These are phyloP conservation scores for Neurospora crassa DNA, from an alignment of 2,329 filamentous ascomycete genomes.

Conservation along the genomic window DNA sequence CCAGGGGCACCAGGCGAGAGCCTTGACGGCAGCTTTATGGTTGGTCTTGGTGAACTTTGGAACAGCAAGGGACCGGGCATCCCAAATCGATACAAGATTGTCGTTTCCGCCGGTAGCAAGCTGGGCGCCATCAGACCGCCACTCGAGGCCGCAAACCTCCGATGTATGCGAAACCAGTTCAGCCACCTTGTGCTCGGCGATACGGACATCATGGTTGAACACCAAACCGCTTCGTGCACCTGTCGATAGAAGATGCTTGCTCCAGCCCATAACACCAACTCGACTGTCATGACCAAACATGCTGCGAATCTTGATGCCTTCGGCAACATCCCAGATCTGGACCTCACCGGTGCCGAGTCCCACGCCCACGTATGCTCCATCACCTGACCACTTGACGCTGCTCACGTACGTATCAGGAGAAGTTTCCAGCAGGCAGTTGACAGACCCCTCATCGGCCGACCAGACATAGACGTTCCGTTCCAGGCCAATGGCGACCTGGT, in stretches of 20 bases:
- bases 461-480: constrained; percentile 97
- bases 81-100: constrained; percentile 98
- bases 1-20: constrained; percentile 97
- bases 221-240: constrained; percentile 90
- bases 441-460: constrained; percentile 89
- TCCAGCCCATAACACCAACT: constrained; percentile 98
- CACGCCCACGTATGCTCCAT: constrained; percentile 92
- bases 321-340: constrained; percentile 98
- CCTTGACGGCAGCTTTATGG: constrained; percentile 98
- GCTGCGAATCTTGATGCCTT: constrained; percentile 89
- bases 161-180: constrained; percentile 96
- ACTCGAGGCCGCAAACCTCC: constrained; percentile 95
- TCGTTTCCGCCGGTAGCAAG: constrained; percentile 97
- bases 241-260: constrained; percentile 93
- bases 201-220: constrained; percentile 96
- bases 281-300: constrained; percentile 97
- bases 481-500: constrained; percentile 95
- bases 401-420: constrained; percentile 88
- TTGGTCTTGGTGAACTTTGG: constrained; percentile 99
- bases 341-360: constrained; percentile 93
- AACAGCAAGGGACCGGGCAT: constrained; percentile 82
- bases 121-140: constrained; percentile 92
- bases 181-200: constrained; percentile 95
- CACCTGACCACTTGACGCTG: constrained; percentile 97
- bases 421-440: constrained; percentile 82